Percentiles rank a stretch among this genome's conserved stretches.
Evolutionary conservation across 768 basidiomycete species (phyloP).

Genomic region (Gloeopeniophorella convolvens): DNA sequence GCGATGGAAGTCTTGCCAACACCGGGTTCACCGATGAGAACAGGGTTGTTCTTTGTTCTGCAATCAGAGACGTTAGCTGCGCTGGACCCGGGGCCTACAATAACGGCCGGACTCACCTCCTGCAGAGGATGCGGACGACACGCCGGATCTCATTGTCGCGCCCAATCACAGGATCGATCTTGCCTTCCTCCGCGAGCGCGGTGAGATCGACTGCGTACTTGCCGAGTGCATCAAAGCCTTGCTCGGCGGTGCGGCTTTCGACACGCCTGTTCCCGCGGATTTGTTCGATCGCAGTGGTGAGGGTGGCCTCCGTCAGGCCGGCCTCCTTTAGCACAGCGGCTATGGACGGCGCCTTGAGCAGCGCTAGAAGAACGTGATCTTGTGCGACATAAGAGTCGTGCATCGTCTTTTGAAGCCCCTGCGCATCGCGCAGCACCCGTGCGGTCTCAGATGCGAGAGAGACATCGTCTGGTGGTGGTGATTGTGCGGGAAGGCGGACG

Average conservation of each 20-base stretch:
- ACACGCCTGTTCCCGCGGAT: conserved; percentile 79
- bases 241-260: conserved; percentile 81
- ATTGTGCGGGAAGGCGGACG: conserved; percentile 76
- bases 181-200: conserved; percentile 81
- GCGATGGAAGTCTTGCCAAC: conserved; percentile 95
- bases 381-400: conserved; percentile 90
- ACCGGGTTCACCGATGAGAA: conserved; percentile 90
- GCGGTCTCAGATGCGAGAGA: conserved; percentile 49
- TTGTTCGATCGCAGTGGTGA: conserved; percentile 74
- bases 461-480: conserved; percentile 79
- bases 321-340: conserved; percentile 68
- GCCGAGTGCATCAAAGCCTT: conserved; percentile 86
- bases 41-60: conserved; percentile 96
- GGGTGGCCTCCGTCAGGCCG: conserved; percentile 57
- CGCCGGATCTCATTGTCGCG: conserved; percentile 90
- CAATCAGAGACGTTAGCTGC: conserved; percentile 15
- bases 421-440: conserved; percentile 70
- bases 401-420: conserved; percentile 73
- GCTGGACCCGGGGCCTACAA: neutral
- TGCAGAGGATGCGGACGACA: conserved; percentile 73
- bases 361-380: conserved; percentile 84
- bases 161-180: conserved; percentile 93
- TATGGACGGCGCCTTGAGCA: conserved; percentile 69
- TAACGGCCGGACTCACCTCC: conserved; percentile 41
- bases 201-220: conserved; percentile 89